phyloP scores from a whole-genome alignment of 371 early-diverging fungal genomes.

The Coemansia sp. region DNA sequence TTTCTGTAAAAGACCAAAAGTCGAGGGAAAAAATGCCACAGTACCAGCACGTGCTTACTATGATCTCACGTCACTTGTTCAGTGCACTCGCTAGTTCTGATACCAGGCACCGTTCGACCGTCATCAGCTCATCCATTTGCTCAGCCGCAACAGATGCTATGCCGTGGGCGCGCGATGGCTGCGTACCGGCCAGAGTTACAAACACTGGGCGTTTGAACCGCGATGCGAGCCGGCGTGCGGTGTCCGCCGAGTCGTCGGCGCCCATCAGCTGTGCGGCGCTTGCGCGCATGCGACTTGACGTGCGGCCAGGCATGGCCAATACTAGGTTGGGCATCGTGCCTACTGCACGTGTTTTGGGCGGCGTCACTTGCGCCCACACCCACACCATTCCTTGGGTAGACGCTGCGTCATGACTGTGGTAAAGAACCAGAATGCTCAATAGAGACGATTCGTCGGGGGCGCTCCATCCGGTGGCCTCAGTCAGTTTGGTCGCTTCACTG shows the following conservation, averaged over 20 bases:
- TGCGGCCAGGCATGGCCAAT: slow-evolving; percentile 36
- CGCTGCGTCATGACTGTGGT: slow-evolving; percentile 9
- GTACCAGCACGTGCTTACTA: not conserved
- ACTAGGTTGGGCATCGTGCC: slow-evolving; percentile 34
- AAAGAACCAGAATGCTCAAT: slow-evolving; percentile 33
- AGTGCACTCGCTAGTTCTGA: slow-evolving; percentile 17
- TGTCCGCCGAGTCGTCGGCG: slow-evolving; percentile 37
- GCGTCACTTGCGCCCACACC: slow-evolving; percentile 45
- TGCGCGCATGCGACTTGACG: slow-evolving; percentile 28
- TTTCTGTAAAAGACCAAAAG: not conserved
- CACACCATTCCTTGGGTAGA: slow-evolving; percentile 34
- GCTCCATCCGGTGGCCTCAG: slow-evolving; percentile 1
- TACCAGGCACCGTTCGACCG: slow-evolving; percentile 38
- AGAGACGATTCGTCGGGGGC: slow-evolving; percentile 22
- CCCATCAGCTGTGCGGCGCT: slow-evolving; percentile 39
- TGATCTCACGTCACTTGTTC: not conserved
- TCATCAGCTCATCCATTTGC: slow-evolving; percentile 28
- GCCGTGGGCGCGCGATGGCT: not conserved
- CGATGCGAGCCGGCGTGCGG: slow-evolving; percentile 33
- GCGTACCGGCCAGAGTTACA: slow-evolving; percentile 22
- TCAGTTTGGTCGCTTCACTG: slow-evolving; percentile 10
- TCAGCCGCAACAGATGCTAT: slow-evolving; percentile 10
- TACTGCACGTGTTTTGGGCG: slow-evolving; percentile 1
- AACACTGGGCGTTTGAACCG: slow-evolving; percentile 44
- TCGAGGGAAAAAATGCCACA: slow-evolving; percentile 5